phyloP scores from a whole-genome alignment of 1,139 yeast species.

The Magnusiomyces ingens region DNA sequence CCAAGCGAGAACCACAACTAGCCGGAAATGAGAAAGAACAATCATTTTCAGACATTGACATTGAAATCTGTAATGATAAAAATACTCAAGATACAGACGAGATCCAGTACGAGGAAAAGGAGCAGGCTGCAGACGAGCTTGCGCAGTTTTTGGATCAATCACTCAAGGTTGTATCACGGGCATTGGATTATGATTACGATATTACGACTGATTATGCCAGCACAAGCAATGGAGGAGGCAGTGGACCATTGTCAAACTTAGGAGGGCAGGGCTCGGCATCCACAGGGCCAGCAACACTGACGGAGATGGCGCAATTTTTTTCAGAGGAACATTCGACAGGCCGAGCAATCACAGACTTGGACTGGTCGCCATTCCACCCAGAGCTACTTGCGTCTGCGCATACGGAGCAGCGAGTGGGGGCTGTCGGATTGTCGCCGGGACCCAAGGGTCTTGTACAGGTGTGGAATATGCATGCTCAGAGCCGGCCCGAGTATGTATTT shows the following conservation, averaged over 20 bases:
- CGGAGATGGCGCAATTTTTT: conserved; percentile 24
- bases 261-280: background rate
- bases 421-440: conserved; percentile 16
- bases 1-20: background rate
- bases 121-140: conserved; percentile 11
- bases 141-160: conserved; percentile 35
- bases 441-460: conserved; percentile 35
- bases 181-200: conserved; percentile 33
- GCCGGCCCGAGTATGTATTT: conserved; percentile 46
- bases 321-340: conserved; percentile 22
- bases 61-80: background rate
- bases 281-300: background rate
- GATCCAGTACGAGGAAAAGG: background rate
- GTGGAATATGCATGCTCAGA: conserved; percentile 38
- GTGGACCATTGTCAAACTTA: conserved; percentile 10
- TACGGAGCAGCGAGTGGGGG: conserved; percentile 24
- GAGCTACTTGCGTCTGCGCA: conserved; percentile 40
- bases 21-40: background rate
- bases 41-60: background rate
- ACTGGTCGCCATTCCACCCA: conserved; percentile 38
- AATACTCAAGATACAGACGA: background rate
- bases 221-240: conserved; percentile 16
- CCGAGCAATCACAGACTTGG: conserved; percentile 38
- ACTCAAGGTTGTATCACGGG: conserved; percentile 38
- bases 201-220: conserved; percentile 31